Percentiles rank a stretch among this genome's conserved stretches.
Evolutionary conservation across 305 asterid species (phyloP).

Genomic region (Rubia tinctorum): DNA sequence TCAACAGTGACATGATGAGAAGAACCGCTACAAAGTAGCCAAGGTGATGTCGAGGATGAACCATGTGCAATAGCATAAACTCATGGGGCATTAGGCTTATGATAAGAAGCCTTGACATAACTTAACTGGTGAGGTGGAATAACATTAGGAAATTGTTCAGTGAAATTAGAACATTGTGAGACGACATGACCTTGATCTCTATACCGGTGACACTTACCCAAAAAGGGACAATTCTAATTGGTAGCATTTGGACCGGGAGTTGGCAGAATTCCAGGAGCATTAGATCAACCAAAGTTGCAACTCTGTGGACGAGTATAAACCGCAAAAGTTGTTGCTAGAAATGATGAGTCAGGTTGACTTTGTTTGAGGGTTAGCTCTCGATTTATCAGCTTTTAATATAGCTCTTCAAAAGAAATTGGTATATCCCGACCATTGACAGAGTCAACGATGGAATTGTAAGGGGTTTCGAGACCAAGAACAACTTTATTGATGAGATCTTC

Average conservation of each 20-base stretch:
- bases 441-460: neutral
- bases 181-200: too few relatives aligned
- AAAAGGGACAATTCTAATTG: too few relatives aligned
- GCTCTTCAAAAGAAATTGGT: conserved; percentile 4
- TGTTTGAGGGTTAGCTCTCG: neutral
- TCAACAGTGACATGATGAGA: neutral
- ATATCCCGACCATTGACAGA: neutral
- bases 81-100: neutral
- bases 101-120: too few relatives aligned
- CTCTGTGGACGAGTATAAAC: neutral
- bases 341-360: neutral
- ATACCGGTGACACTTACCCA: too few relatives aligned
- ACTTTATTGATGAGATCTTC: conserved; percentile 8
- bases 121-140: neutral
- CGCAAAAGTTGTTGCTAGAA: neutral
- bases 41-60: neutral
- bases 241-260: too few relatives aligned
- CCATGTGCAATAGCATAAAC: neutral
- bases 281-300: too few relatives aligned
- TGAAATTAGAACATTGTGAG: too few relatives aligned
- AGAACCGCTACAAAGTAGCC: neutral
- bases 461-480: neutral
- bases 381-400: conserved; percentile 9
- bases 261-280: too few relatives aligned
- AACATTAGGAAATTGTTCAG: too few relatives aligned